Evolutionary conservation across 139 green algal species (phyloP).

Genomic region (Yamagishiella unicocca): DNA sequence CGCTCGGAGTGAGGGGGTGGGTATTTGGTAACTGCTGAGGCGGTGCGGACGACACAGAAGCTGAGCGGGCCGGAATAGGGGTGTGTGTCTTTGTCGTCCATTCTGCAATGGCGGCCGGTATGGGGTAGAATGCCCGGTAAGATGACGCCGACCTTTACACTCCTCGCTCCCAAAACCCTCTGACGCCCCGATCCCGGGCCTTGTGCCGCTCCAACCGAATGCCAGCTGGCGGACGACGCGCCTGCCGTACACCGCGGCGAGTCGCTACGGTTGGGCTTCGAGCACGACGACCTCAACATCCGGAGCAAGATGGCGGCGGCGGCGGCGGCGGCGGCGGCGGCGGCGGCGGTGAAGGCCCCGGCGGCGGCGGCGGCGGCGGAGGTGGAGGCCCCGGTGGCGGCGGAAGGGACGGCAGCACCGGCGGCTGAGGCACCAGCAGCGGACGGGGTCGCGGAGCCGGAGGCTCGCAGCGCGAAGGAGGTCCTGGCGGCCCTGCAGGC

Average conservation of each 20-base stretch:
- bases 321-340: background rate
- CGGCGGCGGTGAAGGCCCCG: background rate
- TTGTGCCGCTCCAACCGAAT: too few species aligned
- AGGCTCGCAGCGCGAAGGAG: background rate
- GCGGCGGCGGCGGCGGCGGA: background rate
- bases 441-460: background rate
- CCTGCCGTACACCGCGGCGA: background rate
- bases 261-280: background rate
- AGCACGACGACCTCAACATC: conserved; percentile 55
- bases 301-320: background rate
- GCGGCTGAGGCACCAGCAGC: background rate
- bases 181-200: background rate
- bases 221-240: conserved; percentile 22
- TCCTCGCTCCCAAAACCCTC: too few species aligned
- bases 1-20: background rate
- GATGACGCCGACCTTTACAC: too few species aligned
- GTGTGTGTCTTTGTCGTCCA: too few species aligned
- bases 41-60: too few species aligned
- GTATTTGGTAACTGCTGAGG: too few species aligned
- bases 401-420: background rate
- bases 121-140: too few species aligned
- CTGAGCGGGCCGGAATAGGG: too few species aligned
- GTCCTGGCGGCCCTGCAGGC: conserved; percentile 31
- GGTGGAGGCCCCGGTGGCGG: background rate
- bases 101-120: too few species aligned